Conservation (phyloP, 306 rosid species). For the Argentina anserina region DNA sequence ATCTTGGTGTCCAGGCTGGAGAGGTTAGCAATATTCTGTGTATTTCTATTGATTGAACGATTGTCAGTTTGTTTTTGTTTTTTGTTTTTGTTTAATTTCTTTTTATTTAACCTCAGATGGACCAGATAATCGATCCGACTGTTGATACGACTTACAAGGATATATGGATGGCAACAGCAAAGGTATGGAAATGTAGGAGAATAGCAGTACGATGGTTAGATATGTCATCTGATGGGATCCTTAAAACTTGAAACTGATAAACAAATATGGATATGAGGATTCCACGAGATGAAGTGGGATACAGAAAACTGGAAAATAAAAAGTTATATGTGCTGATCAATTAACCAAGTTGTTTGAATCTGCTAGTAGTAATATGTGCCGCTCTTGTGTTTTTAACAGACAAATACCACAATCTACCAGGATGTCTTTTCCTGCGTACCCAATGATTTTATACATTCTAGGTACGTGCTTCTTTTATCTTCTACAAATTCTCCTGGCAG, state of each 20-base stretch:
- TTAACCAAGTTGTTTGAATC: not conserved
- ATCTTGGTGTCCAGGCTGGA: slow-evolving; percentile 74
- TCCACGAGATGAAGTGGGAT: not conserved
- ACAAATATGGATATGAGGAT: not conserved
- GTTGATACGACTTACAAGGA: slow-evolving; percentile 81
- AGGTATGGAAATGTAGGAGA: slow-evolving; percentile 47
- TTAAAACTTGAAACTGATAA: not conserved
- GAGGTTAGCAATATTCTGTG: slow-evolving; percentile 48
- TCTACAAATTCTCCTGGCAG: not conserved
- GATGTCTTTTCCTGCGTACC: slow-evolving; percentile 92
- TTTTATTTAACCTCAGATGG: slow-evolving; percentile 40
- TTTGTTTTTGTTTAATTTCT: not conserved
- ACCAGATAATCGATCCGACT: slow-evolving; percentile 70
- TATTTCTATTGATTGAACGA: not conserved
- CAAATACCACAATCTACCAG: slow-evolving; percentile 79
- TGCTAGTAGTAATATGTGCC: not conserved
- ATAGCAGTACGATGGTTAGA: not conserved
- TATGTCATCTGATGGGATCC: not conserved
- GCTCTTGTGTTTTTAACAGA: slow-evolving; percentile 39
- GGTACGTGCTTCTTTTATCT: slow-evolving; percentile 38
- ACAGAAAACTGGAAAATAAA: not conserved
- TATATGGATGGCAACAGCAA: slow-evolving; percentile 92
- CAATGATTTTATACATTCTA: slow-evolving; percentile 76
- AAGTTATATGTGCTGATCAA: not conserved
- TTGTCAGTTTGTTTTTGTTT: slow-evolving; percentile 21